These are phyloP conservation scores for Musa itinerans DNA, from an alignment of 176 grass and related monocot species.

Conservation along the genomic window DNA sequence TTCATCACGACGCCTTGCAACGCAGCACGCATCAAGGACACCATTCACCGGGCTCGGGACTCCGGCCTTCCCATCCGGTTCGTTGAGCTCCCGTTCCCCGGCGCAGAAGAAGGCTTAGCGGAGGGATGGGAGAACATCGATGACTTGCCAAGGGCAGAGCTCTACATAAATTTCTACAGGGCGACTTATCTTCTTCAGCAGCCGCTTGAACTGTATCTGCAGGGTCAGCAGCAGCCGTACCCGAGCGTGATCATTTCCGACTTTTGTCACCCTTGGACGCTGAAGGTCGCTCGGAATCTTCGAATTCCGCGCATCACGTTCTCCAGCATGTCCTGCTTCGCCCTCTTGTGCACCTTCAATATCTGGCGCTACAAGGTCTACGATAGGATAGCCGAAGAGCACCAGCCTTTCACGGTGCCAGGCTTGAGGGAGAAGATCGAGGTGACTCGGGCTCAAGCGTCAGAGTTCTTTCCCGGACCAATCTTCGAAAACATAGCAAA, in stretches of 20 bases:
- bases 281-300: constrained; percentile 29
- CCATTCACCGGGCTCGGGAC: constrained; percentile 22
- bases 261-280: constrained; percentile 42
- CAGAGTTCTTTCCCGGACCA: constrained; percentile 6
- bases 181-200: constrained; percentile 24
- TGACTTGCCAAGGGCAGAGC: not conserved
- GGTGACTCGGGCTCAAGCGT: constrained; percentile 29
- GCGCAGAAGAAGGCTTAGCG: constrained; percentile 32
- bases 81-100: constrained; percentile 26
- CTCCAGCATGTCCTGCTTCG: constrained; percentile 38
- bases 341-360: constrained; percentile 26
- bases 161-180: constrained; percentile 25
- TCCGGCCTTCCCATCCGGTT: constrained; percentile 1
- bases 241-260: constrained; percentile 42
- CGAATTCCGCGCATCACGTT: constrained; percentile 32
- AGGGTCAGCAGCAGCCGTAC: not conserved
- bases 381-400: constrained; percentile 10
- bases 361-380: constrained; percentile 31
- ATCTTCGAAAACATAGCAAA: not conserved
- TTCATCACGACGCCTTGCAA: constrained; percentile 40
- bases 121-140: constrained; percentile 44
- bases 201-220: constrained; percentile 23
- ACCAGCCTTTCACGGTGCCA: constrained; percentile 29
- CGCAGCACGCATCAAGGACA: constrained; percentile 24
- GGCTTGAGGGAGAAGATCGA: constrained; percentile 27